These are phyloP conservation scores for Hyaloscypha finlandica DNA, from an alignment of 495 filamentous ascomycete genomes.

Conservation along the genomic window DNA sequence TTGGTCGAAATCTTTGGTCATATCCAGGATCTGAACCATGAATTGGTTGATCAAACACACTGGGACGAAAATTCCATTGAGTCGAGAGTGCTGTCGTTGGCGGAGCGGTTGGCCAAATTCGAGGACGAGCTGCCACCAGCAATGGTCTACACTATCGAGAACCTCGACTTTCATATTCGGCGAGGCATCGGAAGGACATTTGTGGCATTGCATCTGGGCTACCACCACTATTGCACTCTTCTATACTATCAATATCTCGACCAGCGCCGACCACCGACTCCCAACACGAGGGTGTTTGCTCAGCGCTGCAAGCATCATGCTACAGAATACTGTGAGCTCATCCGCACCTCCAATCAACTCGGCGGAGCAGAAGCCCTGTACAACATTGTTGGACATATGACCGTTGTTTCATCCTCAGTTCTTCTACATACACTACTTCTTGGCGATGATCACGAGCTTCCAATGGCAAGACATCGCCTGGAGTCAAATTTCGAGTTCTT, in stretches of 20 bases:
- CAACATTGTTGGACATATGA: conserved; percentile 38
- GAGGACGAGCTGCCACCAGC: conserved; percentile 23
- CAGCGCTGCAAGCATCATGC: conserved; percentile 37
- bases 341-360: conserved; percentile 24
- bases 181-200: conserved; percentile 33
- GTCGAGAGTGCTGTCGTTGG: conserved; percentile 21
- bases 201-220: conserved; percentile 37
- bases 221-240: conserved; percentile 36
- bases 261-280: conserved; percentile 14
- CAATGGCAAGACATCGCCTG: conserved; percentile 28
- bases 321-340: conserved; percentile 31
- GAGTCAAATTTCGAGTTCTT: conserved; percentile 35
- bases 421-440: conserved; percentile 36
- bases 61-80: conserved; percentile 22
- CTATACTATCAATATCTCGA: conserved; percentile 37
- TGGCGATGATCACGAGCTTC: conserved; percentile 31
- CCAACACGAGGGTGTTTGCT: conserved; percentile 22
- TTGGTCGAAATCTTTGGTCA: conserved; percentile 18
- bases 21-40: conserved; percentile 18
- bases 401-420: conserved; percentile 36
- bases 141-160: conserved; percentile 17
- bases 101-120: conserved; percentile 23
- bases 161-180: conserved; percentile 27
- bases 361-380: conserved; percentile 34
- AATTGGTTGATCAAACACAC: conserved; percentile 1